Conservation (phyloP, 2,329 filamentous ascomycete species). For the Teratosphaeria pseudoeucalypti region DNA sequence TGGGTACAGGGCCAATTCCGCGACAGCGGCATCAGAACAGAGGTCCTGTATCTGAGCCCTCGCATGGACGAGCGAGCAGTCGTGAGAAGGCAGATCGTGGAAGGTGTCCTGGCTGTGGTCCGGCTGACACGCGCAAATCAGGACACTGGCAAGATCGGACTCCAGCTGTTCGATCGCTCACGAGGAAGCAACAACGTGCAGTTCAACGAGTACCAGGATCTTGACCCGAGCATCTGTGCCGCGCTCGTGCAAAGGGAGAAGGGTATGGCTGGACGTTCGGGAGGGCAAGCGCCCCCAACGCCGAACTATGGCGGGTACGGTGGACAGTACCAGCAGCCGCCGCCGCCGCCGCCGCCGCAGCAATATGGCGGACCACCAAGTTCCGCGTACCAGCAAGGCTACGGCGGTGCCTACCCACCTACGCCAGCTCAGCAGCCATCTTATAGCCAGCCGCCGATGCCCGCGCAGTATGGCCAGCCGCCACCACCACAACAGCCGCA, state of each 20-base stretch:
- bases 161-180: slow-evolving; percentile 78
- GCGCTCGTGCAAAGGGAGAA: slow-evolving; percentile 71
- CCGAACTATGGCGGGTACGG: slow-evolving; percentile 24
- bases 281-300: slow-evolving; percentile 25
- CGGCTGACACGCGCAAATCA: slow-evolving; percentile 63
- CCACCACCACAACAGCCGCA: slow-evolving; percentile 14
- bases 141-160: slow-evolving; percentile 59
- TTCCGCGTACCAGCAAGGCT: slow-evolving; percentile 8
- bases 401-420: slow-evolving; percentile 11
- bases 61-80: slow-evolving; percentile 67
- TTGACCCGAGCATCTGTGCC: slow-evolving; percentile 67
- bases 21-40: slow-evolving; percentile 59
- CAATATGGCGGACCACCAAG: neutral
- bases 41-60: slow-evolving; percentile 70
- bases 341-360: slow-evolving; percentile 4
- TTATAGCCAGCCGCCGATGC: neutral
- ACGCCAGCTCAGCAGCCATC: slow-evolving; percentile 8
- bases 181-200: slow-evolving; percentile 61
- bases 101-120: slow-evolving; percentile 73
- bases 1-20: slow-evolving; percentile 74
- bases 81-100: slow-evolving; percentile 74
- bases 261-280: slow-evolving; percentile 21
- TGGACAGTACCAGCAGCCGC: slow-evolving; percentile 2
- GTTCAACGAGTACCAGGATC: slow-evolving; percentile 78
- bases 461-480: slow-evolving; percentile 10